Evolutionary conservation across 2,329 filamentous ascomycete species (phyloP), one percentile per base, ranked within the genome.

Genomic region (Sphaerulina populicola): DNA sequence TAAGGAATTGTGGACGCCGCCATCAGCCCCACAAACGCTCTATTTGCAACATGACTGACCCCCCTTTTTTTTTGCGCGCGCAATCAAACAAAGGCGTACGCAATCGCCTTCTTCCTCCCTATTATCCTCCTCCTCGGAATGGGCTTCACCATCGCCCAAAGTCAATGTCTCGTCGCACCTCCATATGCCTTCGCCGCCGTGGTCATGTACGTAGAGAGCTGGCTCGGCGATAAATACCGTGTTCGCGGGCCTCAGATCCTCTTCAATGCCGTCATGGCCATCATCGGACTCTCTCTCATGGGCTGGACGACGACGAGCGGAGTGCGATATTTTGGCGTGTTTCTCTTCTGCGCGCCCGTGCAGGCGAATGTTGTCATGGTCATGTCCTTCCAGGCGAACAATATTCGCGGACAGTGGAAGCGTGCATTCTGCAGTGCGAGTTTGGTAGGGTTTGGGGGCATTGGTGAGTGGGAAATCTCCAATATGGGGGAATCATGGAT

Each of bases 101-200:
- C 85, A 0, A 77, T 91, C 6, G 83, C 85, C 2, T 91, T 85
- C 67, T 90, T 90, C 64, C 70, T 91, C 4, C 86, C 87, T 7
- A 79, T 90, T 61, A 86, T 93, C 60, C 78, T 94, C 8, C 61
- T 62, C 3, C 57, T 68, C 9, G 74, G 75, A 15, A 79, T 90
- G 74, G 77, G 79, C 11, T 90, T 86, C 71, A 72, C 68, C 42
- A 71, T 83, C 2, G 82, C 75, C 3, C 72, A 72, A 38, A 73
- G 84, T 0, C 85, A 88, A 67, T 87, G 83, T 63, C 78, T 90
- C 4, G 76, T 83, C 3, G 84, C 86, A 0, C 83, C 83, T 0
- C 82, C 83, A 0, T 86, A 83, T 62, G 77, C 69, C 12, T 77
- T 85, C 51, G 80, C 81, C 4, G 81, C 78, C 23, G 71, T 84